A percentile compares a stretch with the other conserved stretches of the same genome.
Evolutionary conservation across 441 rosid species (phyloP).

Genomic region (Erodium trifolium): DNA sequence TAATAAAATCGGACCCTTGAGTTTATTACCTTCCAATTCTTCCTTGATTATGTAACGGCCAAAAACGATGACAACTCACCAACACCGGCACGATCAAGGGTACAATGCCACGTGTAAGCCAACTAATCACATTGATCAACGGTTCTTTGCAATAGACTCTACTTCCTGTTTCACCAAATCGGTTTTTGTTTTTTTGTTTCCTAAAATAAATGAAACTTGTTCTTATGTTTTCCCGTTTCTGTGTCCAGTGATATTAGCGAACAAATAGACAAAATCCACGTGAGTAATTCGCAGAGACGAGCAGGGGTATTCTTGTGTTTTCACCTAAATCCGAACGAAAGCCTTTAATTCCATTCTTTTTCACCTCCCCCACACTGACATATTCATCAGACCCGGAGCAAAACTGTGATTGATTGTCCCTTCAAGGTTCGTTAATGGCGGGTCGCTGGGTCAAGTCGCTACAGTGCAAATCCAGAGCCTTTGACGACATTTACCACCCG

Average conservation of each 20-base stretch:
- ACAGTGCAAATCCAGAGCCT: conserved; percentile 82
- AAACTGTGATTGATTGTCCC: too few relatives aligned
- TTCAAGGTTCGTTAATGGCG: background rate
- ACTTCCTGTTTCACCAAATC: too few relatives aligned
- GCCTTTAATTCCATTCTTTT: background rate
- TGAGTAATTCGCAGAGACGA: background rate
- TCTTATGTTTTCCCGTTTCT: too few relatives aligned
- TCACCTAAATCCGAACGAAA: background rate
- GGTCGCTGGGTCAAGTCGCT: conserved; percentile 78
- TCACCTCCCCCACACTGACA: background rate
- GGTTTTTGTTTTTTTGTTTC: background rate
- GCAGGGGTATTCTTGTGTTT: background rate
- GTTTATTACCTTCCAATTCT: too few relatives aligned
- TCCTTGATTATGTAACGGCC: too few relatives aligned
- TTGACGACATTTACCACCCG: conserved; percentile 58
- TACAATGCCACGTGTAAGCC: too few relatives aligned
- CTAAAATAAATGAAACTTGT: background rate
- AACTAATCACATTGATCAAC: too few relatives aligned
- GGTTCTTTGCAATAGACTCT: too few relatives aligned
- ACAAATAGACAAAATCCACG: background rate
- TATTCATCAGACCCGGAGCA: background rate
- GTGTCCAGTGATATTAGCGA: background rate
- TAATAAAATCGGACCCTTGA: too few relatives aligned
- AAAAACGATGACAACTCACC: too few relatives aligned
- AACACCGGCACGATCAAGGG: too few relatives aligned